Conservation (phyloP, 495 filamentous ascomycete species). For the Daldinia childiae region DNA sequence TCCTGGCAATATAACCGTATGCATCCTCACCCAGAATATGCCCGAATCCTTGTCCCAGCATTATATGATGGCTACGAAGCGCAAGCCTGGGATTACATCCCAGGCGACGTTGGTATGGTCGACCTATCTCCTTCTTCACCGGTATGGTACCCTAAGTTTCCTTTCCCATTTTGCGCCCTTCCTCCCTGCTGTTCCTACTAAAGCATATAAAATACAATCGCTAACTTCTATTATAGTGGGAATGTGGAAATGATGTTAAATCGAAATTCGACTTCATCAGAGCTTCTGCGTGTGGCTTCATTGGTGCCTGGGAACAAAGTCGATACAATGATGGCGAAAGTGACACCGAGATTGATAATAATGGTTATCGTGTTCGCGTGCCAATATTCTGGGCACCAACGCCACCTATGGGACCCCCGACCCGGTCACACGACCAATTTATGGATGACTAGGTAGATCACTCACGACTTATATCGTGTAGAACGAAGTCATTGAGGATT, state of each 20-base stretch:
- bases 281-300: neutral
- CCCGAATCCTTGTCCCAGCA: neutral
- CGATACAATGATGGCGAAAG: neutral
- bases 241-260: neutral
- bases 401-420: too few species aligned
- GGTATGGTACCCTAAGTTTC: neutral
- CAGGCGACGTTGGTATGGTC: constrained; percentile 4
- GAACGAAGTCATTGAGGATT: too few species aligned
- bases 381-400: too few species aligned
- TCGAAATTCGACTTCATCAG: neutral
- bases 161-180: neutral
- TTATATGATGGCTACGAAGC: constrained; percentile 6
- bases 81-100: neutral
- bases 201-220: neutral
- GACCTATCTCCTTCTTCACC: constrained; percentile 10
- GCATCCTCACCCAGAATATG: neutral
- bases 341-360: neutral
- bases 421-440: too few species aligned
- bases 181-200: neutral
- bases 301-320: neutral
- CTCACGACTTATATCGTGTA: too few species aligned
- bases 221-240: neutral
- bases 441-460: too few species aligned
- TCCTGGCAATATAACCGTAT: constrained; percentile 10
- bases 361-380: neutral